Base-by-base conservation (phyloP, 495 filamentous ascomycete genomes). In the Tuber borchii region DNA sequence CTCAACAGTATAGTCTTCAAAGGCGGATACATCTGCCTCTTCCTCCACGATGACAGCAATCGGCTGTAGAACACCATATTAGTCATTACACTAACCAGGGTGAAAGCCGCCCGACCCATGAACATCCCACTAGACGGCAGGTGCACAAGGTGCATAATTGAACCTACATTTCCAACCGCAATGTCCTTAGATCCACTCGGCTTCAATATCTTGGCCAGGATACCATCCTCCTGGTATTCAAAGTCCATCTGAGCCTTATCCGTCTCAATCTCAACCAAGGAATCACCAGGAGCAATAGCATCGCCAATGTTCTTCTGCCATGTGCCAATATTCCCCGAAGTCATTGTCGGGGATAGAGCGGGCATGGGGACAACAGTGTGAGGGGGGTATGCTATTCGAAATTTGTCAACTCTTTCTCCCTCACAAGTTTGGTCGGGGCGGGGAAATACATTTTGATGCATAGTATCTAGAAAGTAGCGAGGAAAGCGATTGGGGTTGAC, bases 231-330 rank as follows among this genome's bases (percentile, higher is more conserved):
- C 85, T 99, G 96, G 85, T 96, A 99, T 85, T 99, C 96, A 82
- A 99, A 99, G 87, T 99, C 96, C 96, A 99, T 99, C 86, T 99
- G 96, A 65, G 96, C 96, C 88, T 99, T 99, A 85, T 99, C 96
- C 83, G 96, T 99, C 87, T 99, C 96, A 83, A 99, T 98, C 87
- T 99, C 96, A 43, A 98, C 96, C 75, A 99, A 86, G n/a, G 98
- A 94, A 85, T 99, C 96, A 83, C 96, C 96, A 69, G 96, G 94
- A 75, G 89, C 85, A 83, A 99, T 90, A 73, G 86, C 82, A 84
- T 99, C 96, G 83, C 96, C 96, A 81, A 90, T 87, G 87, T 97
- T 93, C 90, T 97, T 98, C 86, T 97, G 92, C 96, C 96, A 99
- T 72, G 91, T 88, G 77, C 96, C 96, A 85, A 99, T 97, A 86